Percentiles rank a stretch among this genome's conserved stretches.
Evolutionary conservation across 371 early-diverging fungal species (phyloP).

Genomic region (Mucor piriformis): DNA sequence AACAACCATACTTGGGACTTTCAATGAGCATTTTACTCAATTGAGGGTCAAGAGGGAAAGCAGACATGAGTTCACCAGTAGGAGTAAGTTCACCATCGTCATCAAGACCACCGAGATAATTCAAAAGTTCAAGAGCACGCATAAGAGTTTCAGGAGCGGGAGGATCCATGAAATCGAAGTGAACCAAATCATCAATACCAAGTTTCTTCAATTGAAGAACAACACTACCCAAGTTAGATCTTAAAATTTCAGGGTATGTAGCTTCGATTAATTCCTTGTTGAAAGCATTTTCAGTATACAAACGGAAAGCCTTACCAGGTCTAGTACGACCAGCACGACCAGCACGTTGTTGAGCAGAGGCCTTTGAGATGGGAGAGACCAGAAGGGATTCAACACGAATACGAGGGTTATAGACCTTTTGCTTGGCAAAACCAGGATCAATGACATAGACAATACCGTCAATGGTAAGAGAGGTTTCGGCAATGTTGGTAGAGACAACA

Average conservation of each 20-base stretch:
- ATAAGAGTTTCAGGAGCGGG: conserved; percentile 92
- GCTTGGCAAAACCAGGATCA: conserved; percentile 98
- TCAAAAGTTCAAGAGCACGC: conserved; percentile 89
- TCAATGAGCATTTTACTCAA: conserved; percentile 83
- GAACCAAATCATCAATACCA: conserved; percentile 88
- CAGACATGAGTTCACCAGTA: conserved; percentile 81
- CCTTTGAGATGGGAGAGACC: conserved; percentile 77
- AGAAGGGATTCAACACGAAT: conserved; percentile 83
- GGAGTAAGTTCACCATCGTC: conserved; percentile 87
- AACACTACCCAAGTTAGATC: conserved; percentile 82
- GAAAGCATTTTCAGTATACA: conserved; percentile 91
- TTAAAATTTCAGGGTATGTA: conserved; percentile 90
- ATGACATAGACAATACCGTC: conserved; percentile 98
- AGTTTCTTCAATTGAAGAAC: conserved; percentile 89
- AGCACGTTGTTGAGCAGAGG: conserved; percentile 84
- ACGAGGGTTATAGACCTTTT: conserved; percentile 96
- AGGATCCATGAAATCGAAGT: conserved; percentile 94
- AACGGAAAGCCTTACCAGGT: conserved; percentile 93
- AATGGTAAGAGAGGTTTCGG: conserved; percentile 98
- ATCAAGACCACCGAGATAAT: conserved; percentile 89
- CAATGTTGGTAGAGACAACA: conserved; percentile 97
- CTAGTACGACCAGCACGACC: conserved; percentile 93
- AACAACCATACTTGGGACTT: conserved; percentile 83
- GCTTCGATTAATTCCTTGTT: conserved; percentile 80
- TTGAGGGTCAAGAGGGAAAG: conserved; percentile 93